Base-by-base conservation (phyloP, 2,329 filamentous ascomycete species). In the Ilyonectria destructans region DNA sequence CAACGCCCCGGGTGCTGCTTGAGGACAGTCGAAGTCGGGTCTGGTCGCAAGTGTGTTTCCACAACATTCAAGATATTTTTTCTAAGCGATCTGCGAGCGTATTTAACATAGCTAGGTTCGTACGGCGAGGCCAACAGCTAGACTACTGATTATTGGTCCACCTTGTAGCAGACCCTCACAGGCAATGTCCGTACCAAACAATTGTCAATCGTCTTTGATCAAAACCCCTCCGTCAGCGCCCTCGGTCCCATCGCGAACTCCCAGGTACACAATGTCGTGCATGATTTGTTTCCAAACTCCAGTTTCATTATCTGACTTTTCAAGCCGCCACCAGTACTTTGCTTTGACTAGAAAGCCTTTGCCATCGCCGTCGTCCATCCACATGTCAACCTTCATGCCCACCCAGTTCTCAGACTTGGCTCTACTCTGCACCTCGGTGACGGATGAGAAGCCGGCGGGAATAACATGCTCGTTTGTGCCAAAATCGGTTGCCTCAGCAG, bases 241-340 rank as follows among this genome's bases (percentile, higher is more conserved):
- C 17, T 68, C 66, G 8, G 51, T 58, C 35, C 66, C 66, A 26
- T 68, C 62, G 8, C 66, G 62, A 3, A 35, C n/a, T 17, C 66
- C 66, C 23, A 68, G 8, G 23, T 60, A 65, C 43, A 68, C 13
- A 33, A 68, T 68, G 21, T 68, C 61, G 26, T 65, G 66, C 45
- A 78, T 40, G 23, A 76, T 73, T 52, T 78, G 77, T 3, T 61
- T 51, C 64, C 64, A 67, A 1, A 29, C 29, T 6, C 45, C 45
- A 19, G 17, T 43, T 1, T 33, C 52, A 65, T 74, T 75, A 7
- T 56, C 59, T 0, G 31, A 68, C 0, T 54, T 33, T 17, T 78
- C 75, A 58, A 69, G 62, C 35, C 66, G 72, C 76, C 74, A 79
- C 78, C 77, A 79, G 35, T 79, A 79, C 48, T 77, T 73, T 15